Evolutionary conservation across 2,329 filamentous ascomycete genomes (phyloP), one percentile per base, ranked within the genome.

Genomic region (Fusarium illudens): DNA sequence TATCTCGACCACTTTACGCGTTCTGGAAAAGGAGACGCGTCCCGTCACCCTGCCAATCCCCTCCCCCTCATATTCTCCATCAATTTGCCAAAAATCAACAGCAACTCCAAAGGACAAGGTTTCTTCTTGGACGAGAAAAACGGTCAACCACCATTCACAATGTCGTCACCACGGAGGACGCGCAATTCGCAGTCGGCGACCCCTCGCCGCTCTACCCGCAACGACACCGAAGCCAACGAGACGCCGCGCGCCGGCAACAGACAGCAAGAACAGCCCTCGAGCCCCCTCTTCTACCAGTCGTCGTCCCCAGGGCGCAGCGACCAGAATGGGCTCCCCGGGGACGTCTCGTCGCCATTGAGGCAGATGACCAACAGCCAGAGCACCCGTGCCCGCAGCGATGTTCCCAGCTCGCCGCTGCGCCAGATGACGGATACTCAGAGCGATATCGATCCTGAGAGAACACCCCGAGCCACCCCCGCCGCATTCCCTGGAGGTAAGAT

Each of bases 231-330:
- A 58, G 69, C 73, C 34, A 77, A 76, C 42, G 60, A 60, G 34
- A 86, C 84, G 53, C 85, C 85, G 65, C 82, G 83, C 52, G 78
- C 79, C 58, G 62, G 58, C 58, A 79, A 77, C 52, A 80, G 81
- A 32, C 71, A 79, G 20, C 83, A 84, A 20, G 83, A 85, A 71
- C 82, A 90, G 65, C 87, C 88, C 6, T 96, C 93, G 4, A 97
- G 94, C 61, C 94, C 94, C 37, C 84, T 97, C 68, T 92, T 92
- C 79, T 96, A 90, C 79, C 88, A 86, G 72, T 88, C 84, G 3
- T 73, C 84, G 2, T 73, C 84, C 13, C 73, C 76, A 2, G 72
- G 71, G n/a, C 71, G 65, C 29, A 64, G 58, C 32, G 70, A 61
- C 5, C 65, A 63, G 11, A 71, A 77, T 72, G 76, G 65, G 30